A percentile compares a stretch with the other conserved stretches of the same genome.
Evolutionary conservation across 148 eudicot species (phyloP).

Genomic region (Vaccinium darrowii): DNA sequence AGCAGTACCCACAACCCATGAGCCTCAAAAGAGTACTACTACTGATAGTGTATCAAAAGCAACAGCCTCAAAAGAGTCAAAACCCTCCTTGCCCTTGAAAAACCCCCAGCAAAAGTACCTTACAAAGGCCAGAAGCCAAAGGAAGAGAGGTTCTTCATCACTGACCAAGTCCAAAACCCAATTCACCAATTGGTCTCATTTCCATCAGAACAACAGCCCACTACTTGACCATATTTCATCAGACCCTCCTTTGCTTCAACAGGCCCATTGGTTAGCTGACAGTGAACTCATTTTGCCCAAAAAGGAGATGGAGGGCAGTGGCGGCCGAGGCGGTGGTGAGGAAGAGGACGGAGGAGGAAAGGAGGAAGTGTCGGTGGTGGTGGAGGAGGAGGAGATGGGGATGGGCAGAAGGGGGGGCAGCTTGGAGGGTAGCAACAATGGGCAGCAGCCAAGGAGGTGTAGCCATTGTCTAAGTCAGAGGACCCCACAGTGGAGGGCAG

Average conservation of each 20-base stretch:
- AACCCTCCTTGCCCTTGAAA: neutral
- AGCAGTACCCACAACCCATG: slow-evolving; percentile 2
- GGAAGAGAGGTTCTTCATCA: slow-evolving; percentile 25
- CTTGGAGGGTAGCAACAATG: slow-evolving; percentile 1
- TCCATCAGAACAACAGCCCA: neutral
- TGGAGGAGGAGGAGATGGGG: neutral
- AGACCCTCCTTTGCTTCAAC: slow-evolving; percentile 46
- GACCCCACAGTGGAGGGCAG: slow-evolving; percentile 61
- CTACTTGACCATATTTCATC: slow-evolving; percentile 1
- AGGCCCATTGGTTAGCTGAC: slow-evolving; percentile 44
- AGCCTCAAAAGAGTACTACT: slow-evolving; percentile 1
- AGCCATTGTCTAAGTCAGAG: slow-evolving; percentile 43
- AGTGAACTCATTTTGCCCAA: slow-evolving; percentile 42
- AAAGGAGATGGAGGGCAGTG: neutral
- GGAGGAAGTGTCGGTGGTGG: slow-evolving; percentile 12
- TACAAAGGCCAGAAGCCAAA: slow-evolving; percentile 36
- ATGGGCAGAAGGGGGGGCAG: slow-evolving; percentile 6
- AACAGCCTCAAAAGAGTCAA: neutral
- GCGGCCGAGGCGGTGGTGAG: neutral
- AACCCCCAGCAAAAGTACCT: neutral
- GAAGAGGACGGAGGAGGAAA: neutral
- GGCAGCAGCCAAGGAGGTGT: slow-evolving; percentile 37
- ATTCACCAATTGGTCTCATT: slow-evolving; percentile 20
- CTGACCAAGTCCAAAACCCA: slow-evolving; percentile 11
- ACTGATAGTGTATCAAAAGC: neutral